phyloP scores from a whole-genome alignment of 345 rosid genomes.

The Erodium maritimum region DNA sequence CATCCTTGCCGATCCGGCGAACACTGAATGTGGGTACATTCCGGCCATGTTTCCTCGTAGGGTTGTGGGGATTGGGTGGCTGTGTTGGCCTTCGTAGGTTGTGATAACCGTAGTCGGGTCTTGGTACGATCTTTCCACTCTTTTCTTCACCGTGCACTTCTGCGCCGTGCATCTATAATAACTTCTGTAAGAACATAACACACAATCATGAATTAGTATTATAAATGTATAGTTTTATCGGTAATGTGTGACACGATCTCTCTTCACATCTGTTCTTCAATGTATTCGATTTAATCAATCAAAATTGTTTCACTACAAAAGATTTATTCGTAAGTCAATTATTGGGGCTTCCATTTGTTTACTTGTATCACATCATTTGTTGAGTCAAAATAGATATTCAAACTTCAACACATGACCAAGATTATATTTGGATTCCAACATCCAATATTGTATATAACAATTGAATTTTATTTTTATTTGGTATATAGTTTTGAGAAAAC shows the following conservation, averaged over 20 bases:
- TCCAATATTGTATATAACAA: no score
- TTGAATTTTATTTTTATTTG: no score
- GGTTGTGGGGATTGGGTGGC: conserved; percentile 4
- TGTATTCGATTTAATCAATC: no score
- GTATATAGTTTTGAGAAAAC: no score
- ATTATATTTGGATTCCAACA: no score
- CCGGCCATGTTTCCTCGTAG: conserved; percentile 7
- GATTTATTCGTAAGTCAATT: background rate
- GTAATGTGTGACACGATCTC: no score
- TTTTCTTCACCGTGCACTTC: conserved; percentile 12
- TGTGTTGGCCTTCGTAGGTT: conserved; percentile 13
- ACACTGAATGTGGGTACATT: background rate
- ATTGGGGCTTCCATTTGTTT: no score
- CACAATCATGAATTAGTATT: background rate
- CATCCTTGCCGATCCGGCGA: background rate
- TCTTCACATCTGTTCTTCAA: no score
- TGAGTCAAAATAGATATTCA: no score
- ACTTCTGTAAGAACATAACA: conserved; percentile 6
- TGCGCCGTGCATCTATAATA: conserved; percentile 12
- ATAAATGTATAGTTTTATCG: background rate
- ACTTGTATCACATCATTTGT: no score
- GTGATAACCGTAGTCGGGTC: conserved; percentile 10
- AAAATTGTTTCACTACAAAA: background rate
- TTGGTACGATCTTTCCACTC: conserved; percentile 13
- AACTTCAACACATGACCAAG: no score